A percentile compares a stretch with the other conserved stretches of the same genome.
Conservation (phyloP, 805 yeast species). For the Metschnikowia vanudenii region DNA sequence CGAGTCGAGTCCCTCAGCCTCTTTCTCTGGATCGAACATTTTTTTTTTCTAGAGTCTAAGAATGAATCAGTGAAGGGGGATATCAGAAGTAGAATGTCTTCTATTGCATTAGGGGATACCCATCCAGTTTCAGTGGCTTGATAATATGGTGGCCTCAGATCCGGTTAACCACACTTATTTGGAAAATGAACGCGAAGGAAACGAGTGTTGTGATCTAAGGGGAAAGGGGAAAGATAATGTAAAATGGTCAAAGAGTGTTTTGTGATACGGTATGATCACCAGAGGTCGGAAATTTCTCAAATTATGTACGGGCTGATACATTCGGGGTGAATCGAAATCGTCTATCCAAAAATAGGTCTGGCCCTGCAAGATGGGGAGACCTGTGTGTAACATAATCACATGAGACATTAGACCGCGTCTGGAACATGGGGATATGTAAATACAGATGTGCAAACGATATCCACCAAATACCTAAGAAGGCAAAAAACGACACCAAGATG, state of each 20-base stretch:
- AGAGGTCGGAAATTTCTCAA: too few relatives aligned
- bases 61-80: too few relatives aligned
- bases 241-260: too few relatives aligned
- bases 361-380: neutral
- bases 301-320: neutral
- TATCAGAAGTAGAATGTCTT: too few relatives aligned
- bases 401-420: conserved; percentile 2
- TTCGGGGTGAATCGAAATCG: neutral
- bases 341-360: neutral
- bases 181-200: too few relatives aligned
- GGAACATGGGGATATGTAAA: neutral
- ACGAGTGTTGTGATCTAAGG: too few relatives aligned
- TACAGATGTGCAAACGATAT: neutral
- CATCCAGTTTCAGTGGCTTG: too few relatives aligned
- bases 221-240: too few relatives aligned
- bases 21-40: conserved; percentile 16
- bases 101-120: too few relatives aligned
- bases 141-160: too few relatives aligned
- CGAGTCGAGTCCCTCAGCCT: conserved; percentile 23
- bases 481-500: neutral
- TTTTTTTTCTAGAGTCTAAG: neutral
- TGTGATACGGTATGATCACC: too few relatives aligned
- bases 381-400: neutral
- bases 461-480: neutral
- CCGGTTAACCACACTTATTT: too few relatives aligned